These are phyloP conservation scores for Phytophthora tentaculata DNA, from an alignment of 352 stramenopile species.

Conservation along the genomic window DNA sequence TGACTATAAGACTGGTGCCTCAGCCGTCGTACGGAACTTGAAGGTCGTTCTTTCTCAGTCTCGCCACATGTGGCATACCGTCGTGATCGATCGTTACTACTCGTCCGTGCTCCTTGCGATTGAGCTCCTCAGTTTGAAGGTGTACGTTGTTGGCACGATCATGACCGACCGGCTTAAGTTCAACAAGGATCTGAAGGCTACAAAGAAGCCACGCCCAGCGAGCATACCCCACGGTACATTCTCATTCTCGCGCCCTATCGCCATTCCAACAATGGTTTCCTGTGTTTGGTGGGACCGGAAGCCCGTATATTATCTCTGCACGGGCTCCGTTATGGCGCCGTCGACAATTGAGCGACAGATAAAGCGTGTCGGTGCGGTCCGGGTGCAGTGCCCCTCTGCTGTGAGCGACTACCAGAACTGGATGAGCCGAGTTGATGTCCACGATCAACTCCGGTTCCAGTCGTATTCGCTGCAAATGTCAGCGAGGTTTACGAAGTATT, in stretches of 20 bases:
- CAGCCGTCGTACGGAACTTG: not conserved
- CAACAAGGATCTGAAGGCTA: not conserved
- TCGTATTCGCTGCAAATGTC: not conserved
- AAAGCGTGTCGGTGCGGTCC: not conserved
- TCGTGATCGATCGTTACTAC: not conserved
- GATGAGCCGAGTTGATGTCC: not conserved
- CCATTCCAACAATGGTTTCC: not conserved
- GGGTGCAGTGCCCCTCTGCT: not conserved
- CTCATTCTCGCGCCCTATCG: not conserved
- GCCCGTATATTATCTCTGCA: not conserved
- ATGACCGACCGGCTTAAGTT: not conserved
- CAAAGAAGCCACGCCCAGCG: not conserved
- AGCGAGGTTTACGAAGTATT: not conserved
- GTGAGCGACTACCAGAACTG: not conserved
- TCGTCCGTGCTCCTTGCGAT: not conserved
- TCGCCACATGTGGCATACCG: not conserved
- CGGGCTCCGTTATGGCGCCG: not conserved
- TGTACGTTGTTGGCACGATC: not conserved
- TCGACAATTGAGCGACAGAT: not conserved
- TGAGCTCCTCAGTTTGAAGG: not conserved
- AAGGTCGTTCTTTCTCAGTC: not conserved
- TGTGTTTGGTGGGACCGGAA: not conserved
- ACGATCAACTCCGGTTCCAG: not conserved
- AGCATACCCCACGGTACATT: not conserved
- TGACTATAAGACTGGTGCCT: no score